These are phyloP conservation scores for Erysimum cheiri DNA, from an alignment of 441 rosid genomes.

Conservation along the genomic window DNA sequence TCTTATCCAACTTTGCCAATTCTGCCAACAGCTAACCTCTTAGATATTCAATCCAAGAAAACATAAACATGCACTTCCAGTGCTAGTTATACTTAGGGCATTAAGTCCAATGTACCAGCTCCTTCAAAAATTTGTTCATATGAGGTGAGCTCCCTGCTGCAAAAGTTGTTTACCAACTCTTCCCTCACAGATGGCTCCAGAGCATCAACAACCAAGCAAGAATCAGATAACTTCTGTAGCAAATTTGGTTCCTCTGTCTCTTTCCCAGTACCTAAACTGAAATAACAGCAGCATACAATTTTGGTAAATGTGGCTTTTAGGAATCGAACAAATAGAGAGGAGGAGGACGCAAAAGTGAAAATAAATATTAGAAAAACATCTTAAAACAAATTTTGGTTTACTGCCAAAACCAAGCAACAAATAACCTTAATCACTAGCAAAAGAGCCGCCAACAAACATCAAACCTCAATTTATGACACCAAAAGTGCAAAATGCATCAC, in stretches of 20 bases:
- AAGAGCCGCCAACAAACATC: constrained; percentile 13
- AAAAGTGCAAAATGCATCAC: constrained; percentile 4
- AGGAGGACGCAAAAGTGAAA: not conserved
- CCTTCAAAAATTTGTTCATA: constrained; percentile 99
- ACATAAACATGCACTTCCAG: constrained; percentile 9
- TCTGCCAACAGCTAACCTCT: constrained; percentile 52
- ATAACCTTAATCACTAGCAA: constrained; percentile 21
- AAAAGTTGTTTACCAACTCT: constrained; percentile 97
- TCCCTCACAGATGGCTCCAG: constrained; percentile 99
- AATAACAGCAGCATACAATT: constrained; percentile 43
- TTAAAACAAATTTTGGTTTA: not conserved
- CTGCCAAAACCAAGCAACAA: constrained; percentile 5
- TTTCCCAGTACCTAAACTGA: constrained; percentile 99
- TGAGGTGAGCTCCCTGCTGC: constrained; percentile 97
- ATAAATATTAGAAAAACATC: not conserved
- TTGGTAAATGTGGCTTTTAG: constrained; percentile 18
- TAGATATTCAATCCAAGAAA: constrained; percentile 16
- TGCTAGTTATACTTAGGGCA: constrained; percentile 29
- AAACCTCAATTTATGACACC: constrained; percentile 5
- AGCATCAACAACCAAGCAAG: constrained; percentile 98
- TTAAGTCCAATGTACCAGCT: constrained; percentile 71
- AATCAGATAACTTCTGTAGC: constrained; percentile 92
- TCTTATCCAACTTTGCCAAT: constrained; percentile 97
- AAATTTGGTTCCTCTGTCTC: constrained; percentile 91
- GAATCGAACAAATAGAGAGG: not conserved